Conservation (phyloP, 2,329 filamentous ascomycete species). For the Paraphoma chrysanthemicola region DNA sequence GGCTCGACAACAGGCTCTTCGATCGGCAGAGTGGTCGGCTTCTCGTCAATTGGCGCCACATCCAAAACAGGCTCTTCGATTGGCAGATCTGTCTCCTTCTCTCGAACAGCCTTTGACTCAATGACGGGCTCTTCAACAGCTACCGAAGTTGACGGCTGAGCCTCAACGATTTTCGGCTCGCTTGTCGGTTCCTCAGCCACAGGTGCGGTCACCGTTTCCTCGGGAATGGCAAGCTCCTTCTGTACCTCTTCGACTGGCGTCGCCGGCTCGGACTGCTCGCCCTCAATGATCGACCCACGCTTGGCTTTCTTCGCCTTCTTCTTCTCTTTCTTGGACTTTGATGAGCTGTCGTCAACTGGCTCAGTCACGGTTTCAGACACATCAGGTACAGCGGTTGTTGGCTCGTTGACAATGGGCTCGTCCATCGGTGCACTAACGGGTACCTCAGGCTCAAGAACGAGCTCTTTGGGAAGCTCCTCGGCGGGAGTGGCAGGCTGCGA, state of each 20-base stretch:
- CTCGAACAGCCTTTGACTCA: neutral
- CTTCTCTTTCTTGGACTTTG: conserved; percentile 21
- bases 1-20: neutral
- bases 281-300: conserved; percentile 14
- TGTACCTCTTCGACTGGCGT: conserved; percentile 6
- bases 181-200: neutral
- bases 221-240: neutral
- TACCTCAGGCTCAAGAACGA: neutral
- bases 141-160: neutral
- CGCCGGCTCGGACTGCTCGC: conserved; percentile 11
- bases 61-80: too few species aligned
- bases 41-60: neutral
- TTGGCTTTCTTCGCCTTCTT: conserved; percentile 27
- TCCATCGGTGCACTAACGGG: neutral
- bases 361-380: neutral
- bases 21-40: neutral
- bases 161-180: neutral
- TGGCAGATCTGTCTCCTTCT: too few species aligned
- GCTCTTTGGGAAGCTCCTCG: conserved; percentile 7
- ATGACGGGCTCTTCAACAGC: neutral
- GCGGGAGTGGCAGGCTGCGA: conserved; percentile 14
- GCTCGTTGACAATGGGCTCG: neutral
- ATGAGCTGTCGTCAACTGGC: neutral
- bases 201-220: neutral
- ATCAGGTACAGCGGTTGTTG: neutral